Evolutionary conservation across 129 eudicot species (phyloP).

Genomic region (Flaveria brownii): DNA sequence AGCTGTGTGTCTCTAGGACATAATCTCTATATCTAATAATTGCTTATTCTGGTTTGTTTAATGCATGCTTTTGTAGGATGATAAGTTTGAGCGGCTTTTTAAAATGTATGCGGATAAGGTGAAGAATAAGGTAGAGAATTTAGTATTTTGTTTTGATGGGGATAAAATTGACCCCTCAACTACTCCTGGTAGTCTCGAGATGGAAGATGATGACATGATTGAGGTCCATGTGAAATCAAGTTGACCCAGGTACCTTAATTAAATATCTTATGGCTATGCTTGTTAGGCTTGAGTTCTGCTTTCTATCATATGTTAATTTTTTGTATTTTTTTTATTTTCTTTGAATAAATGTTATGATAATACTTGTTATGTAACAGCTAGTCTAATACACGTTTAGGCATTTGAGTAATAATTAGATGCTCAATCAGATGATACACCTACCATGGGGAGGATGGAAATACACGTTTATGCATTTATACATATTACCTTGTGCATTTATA

Average conservation of each 20-base stretch:
- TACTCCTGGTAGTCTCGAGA: slow-evolving; percentile 79
- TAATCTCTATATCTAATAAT: neutral
- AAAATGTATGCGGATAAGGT: slow-evolving; percentile 66
- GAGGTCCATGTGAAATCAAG: slow-evolving; percentile 76
- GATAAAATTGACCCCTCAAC: slow-evolving; percentile 70
- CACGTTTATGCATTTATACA: no score
- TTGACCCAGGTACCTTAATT: slow-evolving; percentile 46
- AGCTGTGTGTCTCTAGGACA: neutral
- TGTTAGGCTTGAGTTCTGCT: slow-evolving; percentile 2
- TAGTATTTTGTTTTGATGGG: slow-evolving; percentile 83
- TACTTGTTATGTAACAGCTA: neutral
- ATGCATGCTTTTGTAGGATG: slow-evolving; percentile 56
- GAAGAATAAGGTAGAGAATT: slow-evolving; percentile 48
- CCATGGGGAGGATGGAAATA: no score
- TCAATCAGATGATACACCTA: no score
- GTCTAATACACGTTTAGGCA: neutral
- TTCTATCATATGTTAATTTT: neutral
- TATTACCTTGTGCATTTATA: no score
- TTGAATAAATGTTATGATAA: neutral
- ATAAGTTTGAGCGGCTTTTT: slow-evolving; percentile 74
- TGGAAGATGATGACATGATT: slow-evolving; percentile 90
- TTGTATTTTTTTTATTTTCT: neutral
- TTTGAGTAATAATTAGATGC: no score
- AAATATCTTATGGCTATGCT: no score
- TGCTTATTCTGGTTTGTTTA: neutral